Evolutionary conservation across 257 asterid genomes (phyloP), one percentile per base, ranked within the genome.

Genomic region (Haberlea rhodopensis): DNA sequence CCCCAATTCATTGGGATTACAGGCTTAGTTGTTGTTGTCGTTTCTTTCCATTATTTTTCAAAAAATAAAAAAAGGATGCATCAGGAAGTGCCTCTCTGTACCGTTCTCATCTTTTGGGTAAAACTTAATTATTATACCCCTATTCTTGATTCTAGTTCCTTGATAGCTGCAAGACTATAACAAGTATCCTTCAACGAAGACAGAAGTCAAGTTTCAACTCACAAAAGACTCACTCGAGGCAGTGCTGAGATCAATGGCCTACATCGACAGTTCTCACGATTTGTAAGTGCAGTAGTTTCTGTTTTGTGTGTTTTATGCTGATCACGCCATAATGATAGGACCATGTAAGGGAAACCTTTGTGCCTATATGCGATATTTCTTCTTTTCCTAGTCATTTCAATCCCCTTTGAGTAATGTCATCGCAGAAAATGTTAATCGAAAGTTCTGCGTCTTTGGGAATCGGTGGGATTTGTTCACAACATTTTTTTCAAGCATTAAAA

Each of bases 131-230:
- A 27, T 29, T 31, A 65, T 66, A 56, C 8, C 2, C 8, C 2
- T 68, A 53, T 49, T 66, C 62, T 37, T 70, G 29, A 73, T 62
- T 43, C 16, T 62, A 22, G 18, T 51, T n/a, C 29, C 60, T 68
- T 53, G 32, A 22, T 48, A 81, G 86, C 70, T 81, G 72, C 86
- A 75, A 60, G 86, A 81, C 20, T 70, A 72, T 57, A 67, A 67
- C 45, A 64, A 70, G 74, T 73, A 74, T 27, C 80, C 79, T 49
- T 40, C 66, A 29, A 69, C 57, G 8, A 78, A 81, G 76, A 73
- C 22, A 29, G 84, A 78, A 53, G 80, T 78, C 60, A 73, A 78
- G 76, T 81, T 81, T 78, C 84, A 71, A 46, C 78, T 81, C 37
- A 75, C 75, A 5, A 65, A 59, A 57, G 84, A 75, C 26, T 69